Evolutionary conservation across 2,329 filamentous ascomycete genomes (phyloP).

Genomic region (Claviceps monticola): DNA sequence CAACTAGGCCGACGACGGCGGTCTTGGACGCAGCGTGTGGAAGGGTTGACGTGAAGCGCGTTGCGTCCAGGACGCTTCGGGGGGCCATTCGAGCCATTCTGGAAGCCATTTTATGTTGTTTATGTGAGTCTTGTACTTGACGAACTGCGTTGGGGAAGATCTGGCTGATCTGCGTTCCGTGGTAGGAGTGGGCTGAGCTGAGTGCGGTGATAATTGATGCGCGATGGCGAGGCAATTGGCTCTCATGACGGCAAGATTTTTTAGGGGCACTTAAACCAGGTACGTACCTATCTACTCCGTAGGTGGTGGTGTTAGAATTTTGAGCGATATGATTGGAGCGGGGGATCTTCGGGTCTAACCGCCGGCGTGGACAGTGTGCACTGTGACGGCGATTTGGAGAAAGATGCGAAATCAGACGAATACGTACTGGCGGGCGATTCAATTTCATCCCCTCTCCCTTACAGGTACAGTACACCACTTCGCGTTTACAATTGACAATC

Average conservation of each 20-base stretch:
- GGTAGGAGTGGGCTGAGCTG: too few species aligned
- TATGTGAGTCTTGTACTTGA: background rate
- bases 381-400: too few species aligned
- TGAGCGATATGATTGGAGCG: slow-evolving; percentile 20
- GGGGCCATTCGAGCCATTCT: slow-evolving; percentile 36
- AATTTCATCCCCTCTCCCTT: too few species aligned
- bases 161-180: background rate
- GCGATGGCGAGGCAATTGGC: background rate
- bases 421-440: too few species aligned
- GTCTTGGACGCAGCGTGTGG: slow-evolving; percentile 54
- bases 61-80: slow-evolving; percentile 65
- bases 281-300: background rate
- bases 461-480: too few species aligned
- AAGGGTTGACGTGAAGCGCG: slow-evolving; percentile 46
- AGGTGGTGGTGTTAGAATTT: slow-evolving; percentile 14
- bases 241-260: slow-evolving; percentile 19
- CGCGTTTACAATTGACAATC: too few species aligned
- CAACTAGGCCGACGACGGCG: slow-evolving; percentile 19
- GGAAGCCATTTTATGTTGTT: slow-evolving; percentile 21
- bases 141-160: background rate
- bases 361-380: too few species aligned
- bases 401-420: too few species aligned
- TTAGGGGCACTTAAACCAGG: slow-evolving; percentile 5
- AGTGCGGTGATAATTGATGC: background rate
- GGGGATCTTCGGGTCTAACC: slow-evolving; percentile 18